These are phyloP conservation scores for Pleurotus ostreatus DNA, from an alignment of 768 basidiomycete species.

Conservation along the genomic window DNA sequence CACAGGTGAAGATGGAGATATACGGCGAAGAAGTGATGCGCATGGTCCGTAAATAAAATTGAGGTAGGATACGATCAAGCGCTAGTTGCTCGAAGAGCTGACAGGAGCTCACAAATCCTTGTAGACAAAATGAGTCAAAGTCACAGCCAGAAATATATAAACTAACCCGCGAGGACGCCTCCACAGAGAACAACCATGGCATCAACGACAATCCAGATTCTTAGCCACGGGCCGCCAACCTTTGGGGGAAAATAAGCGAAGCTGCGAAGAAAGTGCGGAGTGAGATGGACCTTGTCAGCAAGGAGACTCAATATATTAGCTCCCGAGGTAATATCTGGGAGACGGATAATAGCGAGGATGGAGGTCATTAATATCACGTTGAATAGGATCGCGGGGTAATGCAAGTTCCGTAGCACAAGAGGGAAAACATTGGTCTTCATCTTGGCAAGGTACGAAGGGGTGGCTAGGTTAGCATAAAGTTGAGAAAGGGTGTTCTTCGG, in stretches of 20 bases:
- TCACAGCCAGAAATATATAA: not conserved
- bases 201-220: slow-evolving; percentile 60
- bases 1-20: slow-evolving; percentile 47
- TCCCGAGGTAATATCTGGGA: slow-evolving; percentile 41
- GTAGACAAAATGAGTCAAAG: not conserved
- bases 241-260: slow-evolving; percentile 16
- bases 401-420: slow-evolving; percentile 60
- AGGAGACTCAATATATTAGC: slow-evolving; percentile 65
- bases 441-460: slow-evolving; percentile 61
- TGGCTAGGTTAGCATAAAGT: slow-evolving; percentile 28
- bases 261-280: not conserved
- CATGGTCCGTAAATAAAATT: slow-evolving; percentile 40
- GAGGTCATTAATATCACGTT: slow-evolving; percentile 56
- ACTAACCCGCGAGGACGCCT: slow-evolving; percentile 62
- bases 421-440: slow-evolving; percentile 56
- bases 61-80: slow-evolving; percentile 58
- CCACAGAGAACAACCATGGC: slow-evolving; percentile 71
- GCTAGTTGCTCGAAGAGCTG: slow-evolving; percentile 57
- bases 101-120: slow-evolving; percentile 55
- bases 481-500: not conserved
- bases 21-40: slow-evolving; percentile 50
- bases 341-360: slow-evolving; percentile 55
- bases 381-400: slow-evolving; percentile 52
- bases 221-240: slow-evolving; percentile 59
- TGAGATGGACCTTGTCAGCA: slow-evolving; percentile 43